A percentile compares a stretch with the other conserved stretches of the same genome.
phyloP scores from a whole-genome alignment of 2,329 filamentous ascomycete species.

The Hypoxylon sp. region DNA sequence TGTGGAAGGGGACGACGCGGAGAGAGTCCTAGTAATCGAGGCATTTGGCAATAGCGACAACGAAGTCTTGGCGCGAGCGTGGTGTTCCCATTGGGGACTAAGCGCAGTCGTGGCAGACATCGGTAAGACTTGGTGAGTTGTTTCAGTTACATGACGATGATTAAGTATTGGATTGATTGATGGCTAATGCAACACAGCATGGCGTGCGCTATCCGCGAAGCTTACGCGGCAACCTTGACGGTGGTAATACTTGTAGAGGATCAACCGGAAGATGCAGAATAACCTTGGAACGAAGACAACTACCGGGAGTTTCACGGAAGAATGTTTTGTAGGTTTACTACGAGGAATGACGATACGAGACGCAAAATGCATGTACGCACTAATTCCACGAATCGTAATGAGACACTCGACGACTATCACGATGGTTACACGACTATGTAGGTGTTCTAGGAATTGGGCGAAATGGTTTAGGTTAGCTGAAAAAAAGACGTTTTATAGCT shows the following conservation, averaged over 20 bases:
- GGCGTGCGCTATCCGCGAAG: constrained; percentile 81
- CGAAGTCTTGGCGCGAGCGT: constrained; percentile 81
- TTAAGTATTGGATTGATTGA: constrained; percentile 19
- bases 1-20: constrained; percentile 65
- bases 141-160: constrained; percentile 30
- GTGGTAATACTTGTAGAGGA: constrained; percentile 78
- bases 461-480: constrained; percentile 33
- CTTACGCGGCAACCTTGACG: constrained; percentile 79
- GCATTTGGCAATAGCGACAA: constrained; percentile 81
- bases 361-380: constrained; percentile 15
- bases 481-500: constrained; percentile 20
- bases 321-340: constrained; percentile 22
- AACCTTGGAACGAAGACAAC: constrained; percentile 17
- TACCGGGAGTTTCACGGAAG: constrained; percentile 31
- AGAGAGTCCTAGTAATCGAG: constrained; percentile 79
- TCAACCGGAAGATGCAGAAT: constrained; percentile 58
- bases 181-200: constrained; percentile 63
- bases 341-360: constrained; percentile 21
- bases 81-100: constrained; percentile 83
- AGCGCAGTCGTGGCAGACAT: constrained; percentile 79
- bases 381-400: constrained; percentile 23
- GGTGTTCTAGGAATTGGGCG: constrained; percentile 32
- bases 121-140: constrained; percentile 74
- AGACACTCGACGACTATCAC: constrained; percentile 37
- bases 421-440: constrained; percentile 40